These are phyloP conservation scores for Colletotrichum agaves DNA, from an alignment of 2,329 filamentous ascomycete genomes.

Conservation along the genomic window DNA sequence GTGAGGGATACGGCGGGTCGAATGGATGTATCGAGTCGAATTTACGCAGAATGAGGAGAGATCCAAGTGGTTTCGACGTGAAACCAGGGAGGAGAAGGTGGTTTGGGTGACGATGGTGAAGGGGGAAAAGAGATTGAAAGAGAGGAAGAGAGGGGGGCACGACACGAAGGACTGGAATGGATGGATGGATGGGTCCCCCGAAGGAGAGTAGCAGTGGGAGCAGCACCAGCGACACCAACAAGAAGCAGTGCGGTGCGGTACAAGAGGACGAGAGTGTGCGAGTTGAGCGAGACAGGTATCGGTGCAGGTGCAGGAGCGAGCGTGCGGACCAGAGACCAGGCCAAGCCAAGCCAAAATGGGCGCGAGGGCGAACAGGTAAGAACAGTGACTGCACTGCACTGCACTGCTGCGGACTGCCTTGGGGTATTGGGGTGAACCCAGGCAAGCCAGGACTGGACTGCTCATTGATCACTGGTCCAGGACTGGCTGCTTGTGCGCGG, in stretches of 20 bases:
- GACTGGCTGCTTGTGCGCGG: constrained; percentile 30
- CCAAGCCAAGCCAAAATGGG: constrained; percentile 25
- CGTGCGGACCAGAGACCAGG: constrained; percentile 31
- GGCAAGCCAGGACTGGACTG: constrained; percentile 10
- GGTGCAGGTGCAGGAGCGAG: constrained; percentile 22
- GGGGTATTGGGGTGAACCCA: constrained; percentile 4
- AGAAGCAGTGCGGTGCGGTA: constrained; percentile 23
- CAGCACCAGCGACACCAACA: constrained; percentile 11
- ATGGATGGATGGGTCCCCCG: constrained; percentile 35
- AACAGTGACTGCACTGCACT: constrained; percentile 31
- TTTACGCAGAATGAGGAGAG: constrained; percentile 25
- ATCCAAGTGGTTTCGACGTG: constrained; percentile 29
- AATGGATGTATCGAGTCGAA: constrained; percentile 35
- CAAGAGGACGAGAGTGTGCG: constrained; percentile 24
- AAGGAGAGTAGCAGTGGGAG: constrained; percentile 25
- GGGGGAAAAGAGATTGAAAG: constrained; percentile 38
- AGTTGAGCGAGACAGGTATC: constrained; percentile 36
- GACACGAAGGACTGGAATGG: constrained; percentile 34
- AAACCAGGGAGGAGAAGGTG: constrained; percentile 33
- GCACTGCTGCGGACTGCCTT: constrained; percentile 6
- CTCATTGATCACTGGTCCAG: constrained; percentile 1
- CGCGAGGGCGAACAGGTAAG: constrained; percentile 23
- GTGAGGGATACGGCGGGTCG: constrained; percentile 42
- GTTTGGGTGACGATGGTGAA: constrained; percentile 29
- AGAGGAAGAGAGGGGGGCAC: constrained; percentile 39